Evolutionary conservation across 1,139 yeast species (phyloP).

Genomic region (Blastobotrys malaysiensis): DNA sequence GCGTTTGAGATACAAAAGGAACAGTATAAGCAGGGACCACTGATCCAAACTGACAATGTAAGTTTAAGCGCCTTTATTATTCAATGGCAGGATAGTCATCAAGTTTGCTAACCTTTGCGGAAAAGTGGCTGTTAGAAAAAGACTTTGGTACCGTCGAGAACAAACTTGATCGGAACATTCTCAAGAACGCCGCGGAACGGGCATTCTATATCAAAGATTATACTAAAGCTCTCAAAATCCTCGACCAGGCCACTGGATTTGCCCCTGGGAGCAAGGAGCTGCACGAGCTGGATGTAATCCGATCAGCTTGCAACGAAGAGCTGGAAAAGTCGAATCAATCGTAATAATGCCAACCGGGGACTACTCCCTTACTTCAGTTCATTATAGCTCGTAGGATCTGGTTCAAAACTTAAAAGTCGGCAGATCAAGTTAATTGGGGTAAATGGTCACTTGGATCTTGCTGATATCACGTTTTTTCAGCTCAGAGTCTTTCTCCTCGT

Average conservation of each 20-base stretch:
- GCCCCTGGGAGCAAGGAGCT: slow-evolving; percentile 14
- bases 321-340: background rate
- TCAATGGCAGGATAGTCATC: too few relatives aligned
- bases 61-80: too few relatives aligned
- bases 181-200: slow-evolving; percentile 33
- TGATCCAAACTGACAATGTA: slow-evolving; percentile 23
- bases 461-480: slow-evolving; percentile 22
- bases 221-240: slow-evolving; percentile 23
- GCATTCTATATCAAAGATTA: slow-evolving; percentile 31
- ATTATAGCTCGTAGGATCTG: background rate
- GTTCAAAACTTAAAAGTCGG: too few relatives aligned
- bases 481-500: slow-evolving; percentile 14
- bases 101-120: slow-evolving; percentile 4
- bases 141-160: slow-evolving; percentile 17
- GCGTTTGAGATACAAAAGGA: slow-evolving; percentile 27
- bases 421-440: slow-evolving; percentile 8
- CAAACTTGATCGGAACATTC: slow-evolving; percentile 27
- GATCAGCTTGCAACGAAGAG: slow-evolving; percentile 3
- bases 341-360: background rate
- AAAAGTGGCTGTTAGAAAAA: slow-evolving; percentile 21
- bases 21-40: slow-evolving; percentile 29
- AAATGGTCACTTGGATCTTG: slow-evolving; percentile 20
- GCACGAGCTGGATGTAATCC: slow-evolving; percentile 21
- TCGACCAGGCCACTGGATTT: slow-evolving; percentile 13
- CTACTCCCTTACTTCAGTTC: background rate